Evolutionary conservation across 2,329 filamentous ascomycete species (phyloP).

Genomic region (Trichoderma hamatum): DNA sequence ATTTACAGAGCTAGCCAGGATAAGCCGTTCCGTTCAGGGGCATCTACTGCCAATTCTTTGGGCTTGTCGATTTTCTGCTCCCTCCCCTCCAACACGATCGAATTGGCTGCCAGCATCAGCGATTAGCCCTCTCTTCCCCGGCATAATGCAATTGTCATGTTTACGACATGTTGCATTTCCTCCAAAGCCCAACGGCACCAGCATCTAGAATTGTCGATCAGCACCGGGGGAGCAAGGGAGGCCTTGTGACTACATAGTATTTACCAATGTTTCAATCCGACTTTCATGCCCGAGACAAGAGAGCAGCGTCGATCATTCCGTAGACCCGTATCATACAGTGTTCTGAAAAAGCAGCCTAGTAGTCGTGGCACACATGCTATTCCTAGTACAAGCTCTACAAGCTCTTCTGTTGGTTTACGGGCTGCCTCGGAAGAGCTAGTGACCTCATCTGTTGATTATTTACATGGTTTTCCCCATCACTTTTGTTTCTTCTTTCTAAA

Average conservation of each 20-base stretch:
- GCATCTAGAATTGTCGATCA: slow-evolving; percentile 9
- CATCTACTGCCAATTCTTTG: not conserved
- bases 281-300: slow-evolving; percentile 10
- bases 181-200: not conserved
- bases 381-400: not conserved
- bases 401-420: not conserved
- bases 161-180: slow-evolving; percentile 15
- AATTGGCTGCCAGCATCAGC: not conserved
- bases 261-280: not conserved
- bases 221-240: not conserved
- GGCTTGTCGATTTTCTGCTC: not conserved
- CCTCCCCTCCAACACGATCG: not conserved
- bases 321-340: not conserved
- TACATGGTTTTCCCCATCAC: not conserved
- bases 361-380: not conserved
- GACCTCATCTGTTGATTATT: not conserved
- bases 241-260: not conserved
- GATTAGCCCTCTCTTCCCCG: slow-evolving; percentile 2
- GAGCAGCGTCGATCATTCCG: slow-evolving; percentile 7
- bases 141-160: slow-evolving; percentile 21
- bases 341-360: not conserved
- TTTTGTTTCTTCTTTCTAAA: not conserved
- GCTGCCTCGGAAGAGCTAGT: not conserved
- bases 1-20: not conserved
- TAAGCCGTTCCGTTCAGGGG: slow-evolving; percentile 6